These are phyloP conservation scores for Carex sylvatica DNA, from an alignment of 202 grass and related monocot species.

Conservation along the genomic window DNA sequence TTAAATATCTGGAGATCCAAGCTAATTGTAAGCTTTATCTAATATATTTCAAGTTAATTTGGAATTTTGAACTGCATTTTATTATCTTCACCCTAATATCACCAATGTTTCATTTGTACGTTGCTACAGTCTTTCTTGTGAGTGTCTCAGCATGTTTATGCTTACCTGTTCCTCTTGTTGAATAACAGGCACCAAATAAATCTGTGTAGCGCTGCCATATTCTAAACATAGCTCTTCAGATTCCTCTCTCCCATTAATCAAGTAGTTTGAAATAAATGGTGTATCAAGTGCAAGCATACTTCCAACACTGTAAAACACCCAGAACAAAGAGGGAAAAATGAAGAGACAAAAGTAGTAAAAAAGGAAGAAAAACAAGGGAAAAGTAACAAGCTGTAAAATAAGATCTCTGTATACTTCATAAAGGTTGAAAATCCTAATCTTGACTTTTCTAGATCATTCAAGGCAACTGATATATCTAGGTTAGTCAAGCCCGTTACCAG, in stretches of 20 bases:
- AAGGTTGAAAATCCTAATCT: neutral
- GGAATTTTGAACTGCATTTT: neutral
- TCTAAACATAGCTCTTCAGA: slow-evolving; percentile 84
- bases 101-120: neutral
- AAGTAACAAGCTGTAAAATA: neutral
- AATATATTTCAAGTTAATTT: neutral
- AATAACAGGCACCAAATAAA: slow-evolving; percentile 77
- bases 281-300: slow-evolving; percentile 92
- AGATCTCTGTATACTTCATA: neutral
- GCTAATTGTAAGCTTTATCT: neutral
- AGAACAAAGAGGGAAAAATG: slow-evolving; percentile 24
- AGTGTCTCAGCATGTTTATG: slow-evolving; percentile 5
- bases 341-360: slow-evolving; percentile 68
- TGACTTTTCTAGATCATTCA: neutral
- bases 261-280: slow-evolving; percentile 67
- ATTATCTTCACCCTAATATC: neutral
- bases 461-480: neutral
- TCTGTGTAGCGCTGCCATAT: slow-evolving; percentile 82
- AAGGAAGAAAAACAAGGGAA: slow-evolving; percentile 30
- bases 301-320: slow-evolving; percentile 65
- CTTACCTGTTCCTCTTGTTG: slow-evolving; percentile 90
- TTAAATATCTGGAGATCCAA: neutral
- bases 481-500: neutral
- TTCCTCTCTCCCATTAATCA: slow-evolving; percentile 33
- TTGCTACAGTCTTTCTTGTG: neutral